Percentiles rank a stretch among this genome's conserved stretches.
These are phyloP conservation scores for Cercis canadensis DNA, from an alignment of 306 rosid genomes.

Conservation along the genomic window DNA sequence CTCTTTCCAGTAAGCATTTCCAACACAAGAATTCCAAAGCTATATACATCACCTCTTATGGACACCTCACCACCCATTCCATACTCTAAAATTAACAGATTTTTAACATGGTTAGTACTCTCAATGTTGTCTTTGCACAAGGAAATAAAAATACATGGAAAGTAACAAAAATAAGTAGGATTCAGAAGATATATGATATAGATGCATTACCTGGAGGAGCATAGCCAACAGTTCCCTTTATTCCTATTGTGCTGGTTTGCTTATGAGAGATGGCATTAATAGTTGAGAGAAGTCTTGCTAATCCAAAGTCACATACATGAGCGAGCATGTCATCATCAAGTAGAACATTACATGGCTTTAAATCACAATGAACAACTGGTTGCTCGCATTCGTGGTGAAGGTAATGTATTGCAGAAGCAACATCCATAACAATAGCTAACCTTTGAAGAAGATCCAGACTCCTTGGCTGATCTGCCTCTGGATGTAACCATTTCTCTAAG, in stretches of 20 bases:
- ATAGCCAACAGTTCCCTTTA: conserved; percentile 23
- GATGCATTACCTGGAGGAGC: conserved; percentile 25
- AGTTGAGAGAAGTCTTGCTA: neutral
- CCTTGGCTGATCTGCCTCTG: neutral
- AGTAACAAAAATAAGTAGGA: no score
- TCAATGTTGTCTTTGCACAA: no score
- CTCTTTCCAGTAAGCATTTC: conserved; percentile 18
- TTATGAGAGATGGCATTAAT: neutral
- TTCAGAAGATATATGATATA: no score
- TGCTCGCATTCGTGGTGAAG: neutral
- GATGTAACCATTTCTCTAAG: conserved; percentile 30
- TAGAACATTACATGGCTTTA: conserved; percentile 17
- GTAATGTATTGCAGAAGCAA: neutral
- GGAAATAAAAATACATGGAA: no score
- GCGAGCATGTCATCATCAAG: conserved; percentile 7
- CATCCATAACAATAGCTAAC: neutral
- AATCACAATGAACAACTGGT: conserved; percentile 4
- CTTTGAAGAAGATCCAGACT: neutral
- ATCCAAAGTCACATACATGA: neutral
- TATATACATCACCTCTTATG: neutral
- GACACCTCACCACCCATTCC: conserved; percentile 20
- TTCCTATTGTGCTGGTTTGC: conserved; percentile 2
- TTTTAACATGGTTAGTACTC: neutral
- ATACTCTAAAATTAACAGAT: neutral
- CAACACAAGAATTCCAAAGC: conserved; percentile 22